phyloP scores from a whole-genome alignment of 352 stramenopile genomes.

The Pythium guiyangense region DNA sequence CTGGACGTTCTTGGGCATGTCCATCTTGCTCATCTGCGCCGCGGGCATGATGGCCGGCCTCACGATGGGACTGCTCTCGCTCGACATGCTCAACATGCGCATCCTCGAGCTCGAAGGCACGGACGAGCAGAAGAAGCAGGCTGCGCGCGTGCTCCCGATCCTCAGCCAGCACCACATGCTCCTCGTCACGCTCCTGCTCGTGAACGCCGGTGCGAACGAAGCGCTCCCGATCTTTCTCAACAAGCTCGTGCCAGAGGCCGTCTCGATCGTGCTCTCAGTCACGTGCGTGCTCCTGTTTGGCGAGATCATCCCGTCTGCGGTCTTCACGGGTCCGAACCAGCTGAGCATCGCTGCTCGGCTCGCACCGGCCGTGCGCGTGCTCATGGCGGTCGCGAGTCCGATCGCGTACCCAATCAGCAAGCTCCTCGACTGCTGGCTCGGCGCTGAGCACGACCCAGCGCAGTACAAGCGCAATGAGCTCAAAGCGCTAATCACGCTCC shows the following conservation, averaged over 20 bases:
- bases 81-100: slow-evolving; percentile 79
- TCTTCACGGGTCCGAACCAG: slow-evolving; percentile 95
- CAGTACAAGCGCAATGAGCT: slow-evolving; percentile 90
- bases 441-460: slow-evolving; percentile 66
- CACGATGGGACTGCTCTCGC: slow-evolving; percentile 67
- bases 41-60: slow-evolving; percentile 73
- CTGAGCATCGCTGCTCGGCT: slow-evolving; percentile 84
- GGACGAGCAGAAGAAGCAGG: slow-evolving; percentile 66
- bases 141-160: slow-evolving; percentile 80
- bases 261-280: slow-evolving; percentile 92
- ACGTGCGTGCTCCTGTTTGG: slow-evolving; percentile 94
- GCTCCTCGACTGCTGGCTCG: slow-evolving; percentile 86
- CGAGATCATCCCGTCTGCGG: slow-evolving; percentile 92
- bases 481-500: slow-evolving; percentile 81
- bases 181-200: slow-evolving; percentile 92
- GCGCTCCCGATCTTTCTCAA: slow-evolving; percentile 92
- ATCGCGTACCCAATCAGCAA: slow-evolving; percentile 91
- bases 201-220: slow-evolving; percentile 94
- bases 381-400: slow-evolving; percentile 86
- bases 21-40: slow-evolving; percentile 39
- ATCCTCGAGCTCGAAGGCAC: slow-evolving; percentile 77
- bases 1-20: slow-evolving; percentile 48
- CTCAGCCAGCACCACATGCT: slow-evolving; percentile 90
- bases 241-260: slow-evolving; percentile 69
- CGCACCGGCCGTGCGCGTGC: slow-evolving; percentile 74